A percentile compares a stretch with the other conserved stretches of the same genome.
Conservation (phyloP, 345 rosid species). For the Excoecaria agallocha region DNA sequence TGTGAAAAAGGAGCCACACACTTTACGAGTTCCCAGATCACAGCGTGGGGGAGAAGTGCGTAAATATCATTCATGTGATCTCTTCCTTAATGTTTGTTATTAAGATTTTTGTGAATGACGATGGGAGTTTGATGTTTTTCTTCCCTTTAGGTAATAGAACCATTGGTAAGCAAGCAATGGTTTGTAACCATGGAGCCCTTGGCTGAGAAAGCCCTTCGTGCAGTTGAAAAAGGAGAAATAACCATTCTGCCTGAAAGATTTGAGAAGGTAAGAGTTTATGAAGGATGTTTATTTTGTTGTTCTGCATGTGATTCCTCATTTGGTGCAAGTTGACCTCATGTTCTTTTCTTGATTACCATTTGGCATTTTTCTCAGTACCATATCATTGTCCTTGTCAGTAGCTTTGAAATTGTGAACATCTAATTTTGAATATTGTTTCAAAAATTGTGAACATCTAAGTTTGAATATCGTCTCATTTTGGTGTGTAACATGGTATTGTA, state of each 20-base stretch:
- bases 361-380: background rate
- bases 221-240: slow-evolving; percentile 72
- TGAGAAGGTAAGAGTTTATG: slow-evolving; percentile 61
- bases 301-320: background rate
- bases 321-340: background rate
- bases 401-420: background rate
- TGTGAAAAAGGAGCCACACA: slow-evolving; percentile 75
- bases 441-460: background rate
- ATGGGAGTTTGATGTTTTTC: slow-evolving; percentile 10
- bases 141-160: slow-evolving; percentile 71
- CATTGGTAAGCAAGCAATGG: slow-evolving; percentile 95
- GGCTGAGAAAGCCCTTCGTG: slow-evolving; percentile 93
- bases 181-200: slow-evolving; percentile 90
- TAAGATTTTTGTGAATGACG: background rate
- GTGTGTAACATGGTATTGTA: background rate
- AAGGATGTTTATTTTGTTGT: background rate
- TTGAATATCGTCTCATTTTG: background rate
- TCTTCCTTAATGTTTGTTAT: slow-evolving; percentile 14
- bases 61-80: slow-evolving; percentile 17
- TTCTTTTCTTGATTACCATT: background rate
- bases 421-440: background rate
- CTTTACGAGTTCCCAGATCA: slow-evolving; percentile 83
- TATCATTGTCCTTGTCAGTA: background rate
- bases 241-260: slow-evolving; percentile 89
- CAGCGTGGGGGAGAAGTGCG: slow-evolving; percentile 99